These are phyloP conservation scores for Chaetomium cochliodes DNA, from an alignment of 495 filamentous ascomycete species.

Conservation along the genomic window DNA sequence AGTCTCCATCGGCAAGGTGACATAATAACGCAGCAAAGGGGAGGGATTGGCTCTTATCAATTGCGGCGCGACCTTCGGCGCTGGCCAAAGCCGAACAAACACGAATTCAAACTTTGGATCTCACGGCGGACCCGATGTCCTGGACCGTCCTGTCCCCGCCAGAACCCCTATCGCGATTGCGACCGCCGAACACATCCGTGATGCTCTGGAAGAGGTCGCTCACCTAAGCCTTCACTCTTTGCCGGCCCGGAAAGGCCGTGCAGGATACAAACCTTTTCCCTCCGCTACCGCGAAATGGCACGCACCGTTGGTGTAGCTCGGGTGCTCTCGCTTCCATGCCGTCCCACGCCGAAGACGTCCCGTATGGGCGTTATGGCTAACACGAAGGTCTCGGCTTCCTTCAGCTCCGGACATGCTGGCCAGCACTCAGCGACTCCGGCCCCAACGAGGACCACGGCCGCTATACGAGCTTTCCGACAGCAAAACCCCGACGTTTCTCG, in stretches of 20 bases:
- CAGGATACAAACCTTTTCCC: background rate
- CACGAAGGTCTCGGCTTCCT: background rate
- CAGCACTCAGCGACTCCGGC: background rate
- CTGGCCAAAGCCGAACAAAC: background rate
- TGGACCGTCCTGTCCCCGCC: conserved; percentile 4
- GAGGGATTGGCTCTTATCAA: conserved; percentile 7
- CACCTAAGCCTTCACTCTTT: conserved; percentile 7
- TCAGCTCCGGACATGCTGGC: background rate
- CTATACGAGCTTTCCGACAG: background rate
- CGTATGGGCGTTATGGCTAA: background rate
- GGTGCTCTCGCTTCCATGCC: conserved; percentile 20
- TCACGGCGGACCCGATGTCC: conserved; percentile 1
- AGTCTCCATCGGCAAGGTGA: conserved; percentile 19
- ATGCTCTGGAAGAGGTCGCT: conserved; percentile 17
- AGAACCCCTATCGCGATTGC: conserved; percentile 12
- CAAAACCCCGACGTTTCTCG: background rate
- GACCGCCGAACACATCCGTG: conserved; percentile 18
- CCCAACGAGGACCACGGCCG: background rate
- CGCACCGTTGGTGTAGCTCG: conserved; percentile 8
- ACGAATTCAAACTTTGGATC: background rate
- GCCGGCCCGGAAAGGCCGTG: conserved; percentile 15
- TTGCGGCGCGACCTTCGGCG: conserved; percentile 3
- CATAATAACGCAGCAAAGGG: conserved; percentile 21
- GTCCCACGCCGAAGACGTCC: background rate
- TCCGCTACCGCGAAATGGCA: conserved; percentile 16